Conservation (phyloP, 2,329 filamentous ascomycete genomes). For the Fusarium ramigenum region DNA sequence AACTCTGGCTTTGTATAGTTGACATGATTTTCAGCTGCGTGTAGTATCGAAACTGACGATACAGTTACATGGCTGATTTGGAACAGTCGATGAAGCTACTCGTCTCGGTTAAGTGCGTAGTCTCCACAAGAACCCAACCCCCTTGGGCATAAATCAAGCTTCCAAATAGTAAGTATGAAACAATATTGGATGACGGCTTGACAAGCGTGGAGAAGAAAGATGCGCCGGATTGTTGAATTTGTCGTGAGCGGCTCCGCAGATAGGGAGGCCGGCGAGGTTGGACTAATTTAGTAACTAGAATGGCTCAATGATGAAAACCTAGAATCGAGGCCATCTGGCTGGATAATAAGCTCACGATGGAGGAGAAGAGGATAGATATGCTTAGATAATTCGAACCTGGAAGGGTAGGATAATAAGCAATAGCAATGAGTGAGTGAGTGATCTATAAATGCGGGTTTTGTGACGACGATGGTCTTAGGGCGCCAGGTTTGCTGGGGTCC, state of each 20-base stretch:
- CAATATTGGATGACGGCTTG: slow-evolving; percentile 6
- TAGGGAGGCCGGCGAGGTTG: slow-evolving; percentile 1
- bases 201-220: slow-evolving; percentile 1
- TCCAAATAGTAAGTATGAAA: background rate
- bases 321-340: slow-evolving; percentile 2
- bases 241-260: background rate
- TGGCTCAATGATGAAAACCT: slow-evolving; percentile 7
- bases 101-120: slow-evolving; percentile 18
- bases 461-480: slow-evolving; percentile 32
- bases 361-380: background rate
- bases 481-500: slow-evolving; percentile 24
- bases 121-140: slow-evolving; percentile 26
- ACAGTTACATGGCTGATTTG: slow-evolving; percentile 35
- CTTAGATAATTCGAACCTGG: slow-evolving; percentile 2
- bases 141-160: slow-evolving; percentile 24
- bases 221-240: background rate
- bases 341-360: background rate
- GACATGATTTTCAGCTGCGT: slow-evolving; percentile 36
- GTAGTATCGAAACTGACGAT: slow-evolving; percentile 21
- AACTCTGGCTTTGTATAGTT: slow-evolving; percentile 18
- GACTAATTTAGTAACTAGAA: background rate
- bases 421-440: slow-evolving; percentile 5
- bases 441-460: slow-evolving; percentile 32
- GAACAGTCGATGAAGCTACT: slow-evolving; percentile 9
- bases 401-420: slow-evolving; percentile 4